These are phyloP conservation scores for Fusarium papillatum DNA, from an alignment of 2,329 filamentous ascomycete species.

Conservation along the genomic window DNA sequence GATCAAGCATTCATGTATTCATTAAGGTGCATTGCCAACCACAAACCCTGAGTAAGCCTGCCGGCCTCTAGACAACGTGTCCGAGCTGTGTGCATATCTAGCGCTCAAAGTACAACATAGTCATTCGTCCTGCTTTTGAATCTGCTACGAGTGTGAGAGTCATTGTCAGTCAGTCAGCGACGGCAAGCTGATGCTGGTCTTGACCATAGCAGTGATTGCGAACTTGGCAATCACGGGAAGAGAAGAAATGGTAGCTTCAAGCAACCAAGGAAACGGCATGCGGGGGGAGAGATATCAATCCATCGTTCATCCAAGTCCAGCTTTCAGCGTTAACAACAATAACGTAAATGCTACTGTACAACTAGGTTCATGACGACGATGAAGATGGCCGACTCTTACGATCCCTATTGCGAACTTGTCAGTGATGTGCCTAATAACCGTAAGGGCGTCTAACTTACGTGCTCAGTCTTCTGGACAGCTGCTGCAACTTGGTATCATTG, in stretches of 20 bases:
- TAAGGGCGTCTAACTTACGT: slow-evolving; percentile 69
- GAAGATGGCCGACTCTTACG: slow-evolving; percentile 45
- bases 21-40: slow-evolving; percentile 45
- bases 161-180: slow-evolving; percentile 11
- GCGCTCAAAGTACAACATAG: slow-evolving; percentile 31
- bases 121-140: slow-evolving; percentile 38
- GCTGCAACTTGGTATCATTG: slow-evolving; percentile 89
- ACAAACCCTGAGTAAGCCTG: slow-evolving; percentile 35
- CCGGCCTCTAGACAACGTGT: slow-evolving; percentile 39
- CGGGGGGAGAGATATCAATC: slow-evolving; percentile 24
- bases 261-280: slow-evolving; percentile 29
- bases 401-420: slow-evolving; percentile 33
- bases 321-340: slow-evolving; percentile 34
- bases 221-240: slow-evolving; percentile 36
- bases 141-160: slow-evolving; percentile 25
- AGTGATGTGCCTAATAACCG: slow-evolving; percentile 1
- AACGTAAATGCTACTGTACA: slow-evolving; percentile 44
- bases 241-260: slow-evolving; percentile 32
- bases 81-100: slow-evolving; percentile 41
- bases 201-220: slow-evolving; percentile 23
- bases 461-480: slow-evolving; percentile 92
- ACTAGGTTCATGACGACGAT: slow-evolving; percentile 39
- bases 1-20: slow-evolving; percentile 44
- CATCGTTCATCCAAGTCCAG: slow-evolving; percentile 39
- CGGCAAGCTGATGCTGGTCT: slow-evolving; percentile 11